Evolutionary conservation across 2,329 filamentous ascomycete genomes (phyloP), one percentile per base, ranked within the genome.

Genomic region (Waltergamsia citrina): DNA sequence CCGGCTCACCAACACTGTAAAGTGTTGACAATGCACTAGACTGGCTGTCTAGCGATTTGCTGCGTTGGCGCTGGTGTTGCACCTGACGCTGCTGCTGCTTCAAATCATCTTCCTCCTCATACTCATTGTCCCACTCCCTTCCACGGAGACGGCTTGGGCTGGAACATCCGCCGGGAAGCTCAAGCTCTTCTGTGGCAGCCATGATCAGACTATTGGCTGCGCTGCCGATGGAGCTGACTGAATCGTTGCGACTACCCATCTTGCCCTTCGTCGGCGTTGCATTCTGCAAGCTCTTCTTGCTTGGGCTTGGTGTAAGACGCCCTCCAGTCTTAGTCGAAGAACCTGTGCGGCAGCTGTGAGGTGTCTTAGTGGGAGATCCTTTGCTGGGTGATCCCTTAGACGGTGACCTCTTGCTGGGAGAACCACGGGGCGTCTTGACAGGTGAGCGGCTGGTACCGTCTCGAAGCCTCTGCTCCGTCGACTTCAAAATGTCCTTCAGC

Each of bases 21-120:
- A 76, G 48, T 0, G 71, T 76, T 4, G 71, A 76, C 5, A 76
- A 53, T 3, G 68, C 64, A 25, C 69, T 74, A 0, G 69, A 73
- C 7, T 67, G 57, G 40, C 65, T 71, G 4, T 59, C 54, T 4
- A 48, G 37, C 0, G 63, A 67, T 5, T 33, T 37, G n/a, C 47
- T 49, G 36, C 49, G 36, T 21, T 32, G 26, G 23, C 30, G 18
- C n/a, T 32, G 16, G 17, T 24, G 23, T 23, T 23, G 33, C 11
- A 26, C 37, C 16, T 41, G 34, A 16, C 35, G 36, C 8, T 38
- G 38, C 10, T 41, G 40, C n/a, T 46, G 33, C 29, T 46, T 38
- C 28, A 37, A 33, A 7, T 42, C 42, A 8, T 10, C 34, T 10
- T 35, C 30, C 16, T 28, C 25, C 29, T 22, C 19, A 3, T 10